These are phyloP conservation scores for Piper betle DNA, from an alignment of 164 flowering plant species.

Conservation along the genomic window DNA sequence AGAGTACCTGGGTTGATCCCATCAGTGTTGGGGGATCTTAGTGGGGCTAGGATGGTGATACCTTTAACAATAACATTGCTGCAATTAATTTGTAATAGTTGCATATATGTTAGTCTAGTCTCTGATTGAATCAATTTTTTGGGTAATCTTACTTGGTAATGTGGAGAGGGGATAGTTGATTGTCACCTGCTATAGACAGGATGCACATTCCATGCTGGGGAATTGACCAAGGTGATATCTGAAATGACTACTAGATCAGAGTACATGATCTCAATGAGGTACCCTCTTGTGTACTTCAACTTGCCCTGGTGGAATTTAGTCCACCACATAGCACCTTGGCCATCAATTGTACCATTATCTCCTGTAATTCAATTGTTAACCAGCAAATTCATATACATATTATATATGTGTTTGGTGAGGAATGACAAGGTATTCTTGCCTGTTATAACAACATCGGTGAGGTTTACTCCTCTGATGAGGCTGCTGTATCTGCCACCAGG, in stretches of 20 bases:
- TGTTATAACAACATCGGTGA: slow-evolving; percentile 64
- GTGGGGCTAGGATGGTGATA: slow-evolving; percentile 49
- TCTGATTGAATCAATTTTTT: neutral
- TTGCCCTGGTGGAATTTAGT: slow-evolving; percentile 24
- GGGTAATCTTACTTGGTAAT: neutral
- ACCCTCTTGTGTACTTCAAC: slow-evolving; percentile 50
- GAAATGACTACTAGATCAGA: slow-evolving; percentile 49
- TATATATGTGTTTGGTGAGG: neutral
- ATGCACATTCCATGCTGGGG: slow-evolving; percentile 79
- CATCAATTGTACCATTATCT: slow-evolving; percentile 68
- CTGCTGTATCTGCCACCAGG: slow-evolving; percentile 40
- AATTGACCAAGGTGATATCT: slow-evolving; percentile 39
- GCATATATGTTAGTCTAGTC: neutral
- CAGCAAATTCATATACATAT: neutral
- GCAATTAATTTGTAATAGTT: neutral
- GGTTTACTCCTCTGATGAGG: slow-evolving; percentile 62
- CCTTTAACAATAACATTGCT: slow-evolving; percentile 29
- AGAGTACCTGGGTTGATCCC: slow-evolving; percentile 62
- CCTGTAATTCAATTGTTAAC: slow-evolving; percentile 24
- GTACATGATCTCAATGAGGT: slow-evolving; percentile 54
- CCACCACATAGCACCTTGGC: slow-evolving; percentile 74
- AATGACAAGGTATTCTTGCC: slow-evolving; percentile 20
- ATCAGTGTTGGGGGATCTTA: slow-evolving; percentile 66
- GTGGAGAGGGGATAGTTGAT: neutral
- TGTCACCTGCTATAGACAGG: slow-evolving; percentile 64